Percentiles rank a stretch among this genome's conserved stretches.
phyloP scores from a whole-genome alignment of 2,329 filamentous ascomycete genomes.

The Pseudopithomyces maydicus region DNA sequence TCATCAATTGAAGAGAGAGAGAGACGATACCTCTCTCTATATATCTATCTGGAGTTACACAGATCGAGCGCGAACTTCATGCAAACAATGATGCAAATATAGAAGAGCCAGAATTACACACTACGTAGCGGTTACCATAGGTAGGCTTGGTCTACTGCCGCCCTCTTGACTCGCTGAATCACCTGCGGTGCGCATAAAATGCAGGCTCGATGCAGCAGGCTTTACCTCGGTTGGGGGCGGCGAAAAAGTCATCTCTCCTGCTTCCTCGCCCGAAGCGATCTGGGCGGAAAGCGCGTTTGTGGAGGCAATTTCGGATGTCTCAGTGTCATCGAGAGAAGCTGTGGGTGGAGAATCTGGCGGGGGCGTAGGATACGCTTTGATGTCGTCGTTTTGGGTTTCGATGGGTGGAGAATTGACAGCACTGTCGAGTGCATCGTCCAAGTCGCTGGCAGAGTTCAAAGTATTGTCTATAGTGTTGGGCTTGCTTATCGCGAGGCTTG shows the following conservation, averaged over 20 bases:
- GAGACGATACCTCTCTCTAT: too few relatives aligned
- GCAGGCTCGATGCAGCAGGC: conserved; percentile 14
- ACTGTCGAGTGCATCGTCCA: background rate
- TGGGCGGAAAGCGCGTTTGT: conserved; percentile 28
- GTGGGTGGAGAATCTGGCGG: conserved; percentile 9
- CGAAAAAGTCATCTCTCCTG: conserved; percentile 12
- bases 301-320: conserved; percentile 28
- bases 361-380: conserved; percentile 14
- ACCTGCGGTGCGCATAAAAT: conserved; percentile 36
- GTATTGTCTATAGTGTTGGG: background rate
- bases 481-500: background rate
- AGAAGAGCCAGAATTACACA: background rate
- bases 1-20: too few relatives aligned
- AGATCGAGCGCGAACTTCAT: conserved; percentile 1
- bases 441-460: background rate
- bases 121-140: conserved; percentile 37
- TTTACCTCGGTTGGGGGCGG: conserved; percentile 14
- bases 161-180: conserved; percentile 17
- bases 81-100: background rate
- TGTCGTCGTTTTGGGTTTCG: background rate
- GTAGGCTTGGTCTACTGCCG: conserved; percentile 25
- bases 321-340: conserved; percentile 12
- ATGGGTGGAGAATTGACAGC: background rate
- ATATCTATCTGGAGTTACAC: background rate
- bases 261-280: conserved; percentile 28